Evolutionary conservation across 306 rosid genomes (phyloP), one percentile per base, ranked within the genome.

Genomic region (Lablab purpureus): DNA sequence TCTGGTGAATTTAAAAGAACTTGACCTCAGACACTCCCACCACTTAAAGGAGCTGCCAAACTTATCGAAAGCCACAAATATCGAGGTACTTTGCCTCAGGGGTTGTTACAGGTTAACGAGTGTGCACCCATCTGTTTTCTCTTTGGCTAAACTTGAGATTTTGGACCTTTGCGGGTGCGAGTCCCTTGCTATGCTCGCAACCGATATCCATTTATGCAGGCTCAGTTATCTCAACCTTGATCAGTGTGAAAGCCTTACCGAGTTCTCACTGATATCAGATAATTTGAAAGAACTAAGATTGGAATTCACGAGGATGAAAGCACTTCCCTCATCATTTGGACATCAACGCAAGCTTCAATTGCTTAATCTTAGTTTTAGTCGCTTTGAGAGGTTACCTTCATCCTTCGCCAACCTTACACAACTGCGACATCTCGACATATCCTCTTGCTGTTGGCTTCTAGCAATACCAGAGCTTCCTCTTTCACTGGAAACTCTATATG

Each of bases 231-330:
- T 50, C 22, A n/a, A 7, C 56, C 56, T 50, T n/a, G 10, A 6
- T 7, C 0, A 0, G 0, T 50, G 56, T 3, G 0, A 1, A 1
- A n/a, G n/a, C 0, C 23, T 50, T 6, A 6, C 0, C 10, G 19
- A 49, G n/a, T 17, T 50, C 18, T n/a, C 22, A n/a, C 7, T n/a
- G 22, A n/a, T 18, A 49, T 0, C 21, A 49, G 54, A 49, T 19
- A 15, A 49, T 49, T 5, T 15, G 2, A 49, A 14, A 49, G 3
- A 49, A 6, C 10, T 49, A 2, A 49, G 18, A 4, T 14, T 46
- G 14, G 4, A 2, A 46, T 2, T 7, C 10, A 37, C 41, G 10
- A 7, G 7, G 2, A 7, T 37, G 10, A 1, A 7, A 37, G 41
- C 10, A 37, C 7, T 37, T 37, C 41, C 10, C 41, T 37, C 41